Conservation (phyloP, 2,329 filamentous ascomycete genomes). For the Claviceps capensis region DNA sequence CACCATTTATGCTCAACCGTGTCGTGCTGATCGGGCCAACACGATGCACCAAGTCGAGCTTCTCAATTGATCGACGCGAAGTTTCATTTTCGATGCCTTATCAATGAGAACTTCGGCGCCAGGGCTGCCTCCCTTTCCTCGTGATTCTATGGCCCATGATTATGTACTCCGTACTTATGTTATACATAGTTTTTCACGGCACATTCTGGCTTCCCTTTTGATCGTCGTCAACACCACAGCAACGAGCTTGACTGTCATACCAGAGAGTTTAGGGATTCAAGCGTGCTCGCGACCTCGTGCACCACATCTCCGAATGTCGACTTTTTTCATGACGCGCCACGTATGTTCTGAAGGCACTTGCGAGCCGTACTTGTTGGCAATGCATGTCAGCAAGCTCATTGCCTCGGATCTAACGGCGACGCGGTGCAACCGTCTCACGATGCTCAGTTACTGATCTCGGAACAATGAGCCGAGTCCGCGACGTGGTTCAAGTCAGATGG, state of each 20-base stretch:
- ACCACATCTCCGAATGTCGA: too few relatives aligned
- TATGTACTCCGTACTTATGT: too few relatives aligned
- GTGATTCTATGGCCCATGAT: too few relatives aligned
- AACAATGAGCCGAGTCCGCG: background rate
- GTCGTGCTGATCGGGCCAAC: background rate
- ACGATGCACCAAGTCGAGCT: background rate
- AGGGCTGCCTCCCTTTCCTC: background rate
- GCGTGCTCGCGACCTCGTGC: too few relatives aligned
- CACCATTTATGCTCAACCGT: background rate
- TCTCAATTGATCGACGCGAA: background rate
- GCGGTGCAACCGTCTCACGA: background rate
- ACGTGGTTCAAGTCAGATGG: background rate
- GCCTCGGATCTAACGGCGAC: conserved; percentile 1
- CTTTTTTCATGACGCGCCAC: too few relatives aligned
- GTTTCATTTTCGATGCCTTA: conserved; percentile 8
- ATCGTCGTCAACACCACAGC: too few relatives aligned
- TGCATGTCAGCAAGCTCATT: background rate
- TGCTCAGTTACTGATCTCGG: background rate
- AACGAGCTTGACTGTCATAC: too few relatives aligned
- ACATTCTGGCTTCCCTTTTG: too few relatives aligned
- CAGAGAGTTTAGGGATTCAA: too few relatives aligned
- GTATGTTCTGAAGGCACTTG: too few relatives aligned
- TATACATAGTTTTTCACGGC: too few relatives aligned
- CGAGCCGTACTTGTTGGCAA: too few relatives aligned
- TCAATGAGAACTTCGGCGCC: conserved; percentile 7